Evolutionary conservation across 495 filamentous ascomycete species (phyloP).

Genomic region (Daldinia childiae): DNA sequence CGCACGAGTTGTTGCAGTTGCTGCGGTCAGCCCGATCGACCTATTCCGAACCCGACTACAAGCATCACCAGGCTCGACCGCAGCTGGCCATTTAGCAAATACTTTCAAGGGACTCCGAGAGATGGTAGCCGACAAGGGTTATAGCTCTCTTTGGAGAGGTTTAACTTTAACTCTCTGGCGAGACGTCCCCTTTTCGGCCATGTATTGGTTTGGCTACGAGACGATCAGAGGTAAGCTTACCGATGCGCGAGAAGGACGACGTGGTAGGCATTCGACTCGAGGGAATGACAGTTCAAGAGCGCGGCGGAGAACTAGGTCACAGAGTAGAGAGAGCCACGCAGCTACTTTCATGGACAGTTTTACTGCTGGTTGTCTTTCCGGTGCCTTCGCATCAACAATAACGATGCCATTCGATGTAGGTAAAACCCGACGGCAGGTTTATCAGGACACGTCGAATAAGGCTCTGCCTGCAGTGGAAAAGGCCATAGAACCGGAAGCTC

Average conservation of each 20-base stretch:
- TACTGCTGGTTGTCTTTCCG: constrained; percentile 81
- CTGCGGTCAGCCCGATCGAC: constrained; percentile 88
- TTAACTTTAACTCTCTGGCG: constrained; percentile 93
- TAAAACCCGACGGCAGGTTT: constrained; percentile 92
- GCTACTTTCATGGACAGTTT: constrained; percentile 89
- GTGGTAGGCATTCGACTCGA: constrained; percentile 48
- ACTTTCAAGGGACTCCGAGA: constrained; percentile 78
- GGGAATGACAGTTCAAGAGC: constrained; percentile 39
- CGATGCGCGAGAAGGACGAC: constrained; percentile 66
- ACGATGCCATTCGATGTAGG: constrained; percentile 98
- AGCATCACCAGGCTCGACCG: constrained; percentile 69
- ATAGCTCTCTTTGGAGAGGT: constrained; percentile 89
- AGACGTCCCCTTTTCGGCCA: constrained; percentile 94
- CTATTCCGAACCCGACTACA: constrained; percentile 95
- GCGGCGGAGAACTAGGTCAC: constrained; percentile 56
- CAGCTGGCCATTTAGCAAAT: constrained; percentile 66
- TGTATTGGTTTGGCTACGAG: constrained; percentile 99
- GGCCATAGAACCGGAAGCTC: constrained; percentile 70
- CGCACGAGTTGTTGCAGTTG: constrained; percentile 82
- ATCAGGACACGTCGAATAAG: constrained; percentile 58
- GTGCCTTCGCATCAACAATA: constrained; percentile 84
- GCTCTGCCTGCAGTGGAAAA: constrained; percentile 39
- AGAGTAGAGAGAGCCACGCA: constrained; percentile 66
- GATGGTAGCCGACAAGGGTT: constrained; percentile 81
- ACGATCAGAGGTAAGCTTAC: constrained; percentile 72